These are phyloP conservation scores for Conticribra guillardii DNA, from an alignment of 108 stramenopile genomes.

Conservation along the genomic window DNA sequence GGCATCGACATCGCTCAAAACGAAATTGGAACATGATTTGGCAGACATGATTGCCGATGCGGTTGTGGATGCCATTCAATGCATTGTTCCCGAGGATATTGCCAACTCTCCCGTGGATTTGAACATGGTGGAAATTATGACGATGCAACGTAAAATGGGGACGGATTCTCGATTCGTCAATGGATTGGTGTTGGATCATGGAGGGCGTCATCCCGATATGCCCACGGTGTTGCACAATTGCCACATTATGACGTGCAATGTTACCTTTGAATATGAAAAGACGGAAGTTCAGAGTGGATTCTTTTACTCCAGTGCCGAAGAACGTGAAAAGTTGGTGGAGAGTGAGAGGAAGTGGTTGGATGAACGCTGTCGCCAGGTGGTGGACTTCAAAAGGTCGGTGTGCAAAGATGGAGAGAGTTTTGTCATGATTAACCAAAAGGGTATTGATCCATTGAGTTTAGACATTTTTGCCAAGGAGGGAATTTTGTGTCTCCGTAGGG, in stretches of 20 bases:
- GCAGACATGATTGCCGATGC: constrained; percentile 84
- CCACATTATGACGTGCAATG: constrained; percentile 97
- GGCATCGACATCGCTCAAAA: constrained; percentile 92
- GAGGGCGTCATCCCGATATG: constrained; percentile 99
- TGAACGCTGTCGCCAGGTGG: constrained; percentile 93
- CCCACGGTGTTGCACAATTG: constrained; percentile 92
- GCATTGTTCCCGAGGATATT: constrained; percentile 56
- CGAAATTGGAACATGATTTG: constrained; percentile 93
- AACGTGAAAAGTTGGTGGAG: constrained; percentile 98
- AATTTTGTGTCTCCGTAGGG: constrained; percentile 95
- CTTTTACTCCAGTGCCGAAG: constrained; percentile 95
- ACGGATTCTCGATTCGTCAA: constrained; percentile 89
- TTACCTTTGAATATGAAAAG: constrained; percentile 99
- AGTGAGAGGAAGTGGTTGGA: constrained; percentile 97
- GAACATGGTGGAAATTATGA: constrained; percentile 98
- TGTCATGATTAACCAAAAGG: constrained; percentile 99
- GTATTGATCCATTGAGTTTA: constrained; percentile 96
- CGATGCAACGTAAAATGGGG: constrained; percentile 89
- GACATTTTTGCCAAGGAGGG: constrained; percentile 99
- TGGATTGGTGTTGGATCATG: constrained; percentile 99
- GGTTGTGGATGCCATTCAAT: constrained; percentile 93
- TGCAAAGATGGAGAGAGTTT: constrained; percentile 93
- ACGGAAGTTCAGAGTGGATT: constrained; percentile 96
- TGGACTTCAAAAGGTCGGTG: constrained; percentile 95
- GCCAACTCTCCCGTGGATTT: constrained; percentile 83